Evolutionary conservation across 169 alveolate species (phyloP), one percentile per base, ranked within the genome.

Genomic region (Plasmodium coatneyi): DNA sequence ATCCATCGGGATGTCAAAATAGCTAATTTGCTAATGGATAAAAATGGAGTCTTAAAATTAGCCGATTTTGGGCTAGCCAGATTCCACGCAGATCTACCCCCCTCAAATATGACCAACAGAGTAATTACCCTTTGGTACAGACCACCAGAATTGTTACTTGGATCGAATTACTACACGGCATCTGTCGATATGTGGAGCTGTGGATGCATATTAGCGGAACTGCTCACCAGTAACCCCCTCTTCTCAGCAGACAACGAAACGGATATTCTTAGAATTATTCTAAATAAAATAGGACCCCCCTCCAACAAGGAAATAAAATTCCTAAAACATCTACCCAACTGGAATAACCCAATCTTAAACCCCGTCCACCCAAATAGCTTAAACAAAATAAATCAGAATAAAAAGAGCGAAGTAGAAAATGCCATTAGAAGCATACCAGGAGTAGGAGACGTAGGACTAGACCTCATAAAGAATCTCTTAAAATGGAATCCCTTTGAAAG

Each of bases 1-100:
- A 92, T 98, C 86, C 99, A 98, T 92, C 91, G 99, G 56, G 99
- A 98, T 90, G 92, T 98, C 60, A 98, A 98, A 90, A 97, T 98
- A 34, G 99, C 99, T n/a, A 98, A 98, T 84, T 84, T 98, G 46
- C 92, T 98, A 92, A 97, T 99, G 66, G 97, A 97, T 79, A 94
- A 97, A 70, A 97, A 97, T 32, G 99, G 99, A 10, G 97, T 96
- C 25, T 96, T 98, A 3, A 99, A 99, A 95, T 82, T 99, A 81
- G 99, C 99, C 5, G 99, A 99, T 95, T 99, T 99, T 95, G 99
- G 99, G 0, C 94, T 99, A 54, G 99, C 99, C 14, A 95, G 99
- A 72, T 80, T 95, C 71, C 95, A 92, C 86, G 92, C 97, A n/a
- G 76, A 86, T 86, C 89, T 82, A 22, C 95, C 96, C 4, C 87